Conservation (phyloP, 495 filamentous ascomycete genomes). For the Aspergillus affinis region DNA sequence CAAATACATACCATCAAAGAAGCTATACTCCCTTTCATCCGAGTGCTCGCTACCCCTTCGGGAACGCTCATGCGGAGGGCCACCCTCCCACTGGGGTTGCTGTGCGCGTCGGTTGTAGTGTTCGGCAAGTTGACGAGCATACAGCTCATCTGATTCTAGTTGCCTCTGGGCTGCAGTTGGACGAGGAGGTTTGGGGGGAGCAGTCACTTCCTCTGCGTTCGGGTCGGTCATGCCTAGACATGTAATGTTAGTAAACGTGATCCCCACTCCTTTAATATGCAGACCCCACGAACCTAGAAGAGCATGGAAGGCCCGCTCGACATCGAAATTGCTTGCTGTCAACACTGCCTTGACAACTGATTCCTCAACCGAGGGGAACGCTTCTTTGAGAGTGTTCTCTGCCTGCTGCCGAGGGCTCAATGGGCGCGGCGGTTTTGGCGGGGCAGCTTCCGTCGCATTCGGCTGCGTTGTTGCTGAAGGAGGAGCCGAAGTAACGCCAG, state of each 20-base stretch:
- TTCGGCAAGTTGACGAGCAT: constrained; percentile 89
- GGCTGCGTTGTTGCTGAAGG: constrained; percentile 37
- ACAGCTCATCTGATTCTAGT: constrained; percentile 86
- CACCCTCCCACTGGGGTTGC: constrained; percentile 45
- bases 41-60: constrained; percentile 40
- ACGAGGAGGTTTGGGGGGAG: constrained; percentile 72
- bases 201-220: constrained; percentile 64
- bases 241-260: constrained; percentile 6
- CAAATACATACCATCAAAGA: constrained; percentile 68
- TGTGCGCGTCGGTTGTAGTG: constrained; percentile 66
- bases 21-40: constrained; percentile 73
- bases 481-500: constrained; percentile 40
- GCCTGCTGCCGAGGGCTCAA: constrained; percentile 77
- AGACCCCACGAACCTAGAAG: constrained; percentile 64
- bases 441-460: constrained; percentile 50
- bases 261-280: constrained; percentile 10
- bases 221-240: constrained; percentile 87
- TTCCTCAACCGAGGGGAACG: constrained; percentile 82
- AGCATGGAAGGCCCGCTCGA: constrained; percentile 96
- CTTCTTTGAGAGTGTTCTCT: constrained; percentile 86
- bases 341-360: constrained; percentile 86
- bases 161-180: constrained; percentile 71
- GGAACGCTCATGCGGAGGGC: constrained; percentile 31
- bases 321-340: constrained; percentile 76
- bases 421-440: constrained; percentile 87